A percentile compares a stretch with the other conserved stretches of the same genome.
Evolutionary conservation across 2,329 filamentous ascomycete species (phyloP).

Genomic region (Penicillium oxalicum): DNA sequence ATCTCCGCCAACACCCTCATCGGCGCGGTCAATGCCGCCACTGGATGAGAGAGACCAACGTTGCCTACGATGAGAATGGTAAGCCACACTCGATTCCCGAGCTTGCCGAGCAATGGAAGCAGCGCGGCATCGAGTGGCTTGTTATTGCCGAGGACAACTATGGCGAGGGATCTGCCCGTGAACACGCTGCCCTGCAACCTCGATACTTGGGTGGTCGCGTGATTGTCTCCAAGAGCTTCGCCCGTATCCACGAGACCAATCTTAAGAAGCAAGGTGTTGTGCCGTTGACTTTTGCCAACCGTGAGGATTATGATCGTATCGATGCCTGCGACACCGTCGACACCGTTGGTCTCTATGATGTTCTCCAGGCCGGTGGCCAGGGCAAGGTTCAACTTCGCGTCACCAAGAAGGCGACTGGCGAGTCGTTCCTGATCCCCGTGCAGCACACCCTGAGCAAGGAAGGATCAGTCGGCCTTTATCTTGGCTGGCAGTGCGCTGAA

Average conservation of each 20-base stretch:
- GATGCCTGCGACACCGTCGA: slow-evolving; percentile 74
- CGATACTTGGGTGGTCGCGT: slow-evolving; percentile 82
- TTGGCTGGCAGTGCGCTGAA: slow-evolving; percentile 92
- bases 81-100: slow-evolving; percentile 49
- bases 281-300: slow-evolving; percentile 82
- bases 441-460: slow-evolving; percentile 80
- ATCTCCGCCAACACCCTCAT: slow-evolving; percentile 97
- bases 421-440: slow-evolving; percentile 65
- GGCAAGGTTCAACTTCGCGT: slow-evolving; percentile 69
- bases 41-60: slow-evolving; percentile 88
- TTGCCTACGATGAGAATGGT: slow-evolving; percentile 80
- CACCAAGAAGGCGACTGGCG: slow-evolving; percentile 55
- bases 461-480: slow-evolving; percentile 88
- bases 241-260: slow-evolving; percentile 91
- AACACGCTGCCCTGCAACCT: slow-evolving; percentile 85
- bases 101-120: slow-evolving; percentile 77
- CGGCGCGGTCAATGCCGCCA: slow-evolving; percentile 86
- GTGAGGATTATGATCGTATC: slow-evolving; percentile 58
- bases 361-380: slow-evolving; percentile 69
- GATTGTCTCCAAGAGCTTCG: slow-evolving; percentile 74
- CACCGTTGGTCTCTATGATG: slow-evolving; percentile 77
- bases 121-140: slow-evolving; percentile 70
- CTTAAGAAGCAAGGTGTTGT: slow-evolving; percentile 97
- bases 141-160: slow-evolving; percentile 98
- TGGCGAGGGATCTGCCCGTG: slow-evolving; percentile 80